Percentiles rank a stretch among this genome's conserved stretches.
phyloP scores from a whole-genome alignment of 305 asterid genomes.

The Petunia hybrid region DNA sequence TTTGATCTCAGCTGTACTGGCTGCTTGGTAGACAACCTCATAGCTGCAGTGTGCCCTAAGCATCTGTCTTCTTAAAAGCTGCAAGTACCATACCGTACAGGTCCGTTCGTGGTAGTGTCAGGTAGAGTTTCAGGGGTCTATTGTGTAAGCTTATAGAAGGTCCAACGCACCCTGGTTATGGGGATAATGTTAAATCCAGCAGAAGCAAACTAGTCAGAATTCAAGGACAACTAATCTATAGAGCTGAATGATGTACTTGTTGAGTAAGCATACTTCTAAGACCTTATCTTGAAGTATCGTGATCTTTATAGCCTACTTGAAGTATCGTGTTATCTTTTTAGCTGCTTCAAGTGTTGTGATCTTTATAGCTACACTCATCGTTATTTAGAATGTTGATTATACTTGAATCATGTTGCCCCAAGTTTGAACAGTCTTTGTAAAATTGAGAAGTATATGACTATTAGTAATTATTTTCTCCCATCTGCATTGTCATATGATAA shows the following conservation, averaged over 20 bases:
- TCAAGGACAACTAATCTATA: not conserved
- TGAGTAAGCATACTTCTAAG: not conserved
- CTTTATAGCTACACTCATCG: not conserved
- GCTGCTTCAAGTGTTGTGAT: not conserved
- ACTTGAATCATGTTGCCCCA: no score
- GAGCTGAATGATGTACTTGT: not conserved
- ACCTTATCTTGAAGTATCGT: not conserved
- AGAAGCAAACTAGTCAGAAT: not conserved
- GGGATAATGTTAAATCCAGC: not conserved
- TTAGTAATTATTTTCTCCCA: no score
- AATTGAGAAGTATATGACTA: no score
- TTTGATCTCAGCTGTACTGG: not conserved
- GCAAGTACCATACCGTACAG: not conserved
- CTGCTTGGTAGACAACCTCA: not conserved
- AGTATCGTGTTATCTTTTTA: not conserved
- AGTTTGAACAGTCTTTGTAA: no score
- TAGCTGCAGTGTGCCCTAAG: not conserved
- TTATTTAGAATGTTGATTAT: not conserved
- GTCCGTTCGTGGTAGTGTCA: not conserved
- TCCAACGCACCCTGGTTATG: not conserved
- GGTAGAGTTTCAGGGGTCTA: not conserved
- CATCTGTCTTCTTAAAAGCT: not conserved
- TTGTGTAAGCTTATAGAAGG: not conserved
- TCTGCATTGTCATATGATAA: no score
- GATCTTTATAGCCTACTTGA: not conserved